A percentile compares a stretch with the other conserved stretches of the same genome.
These are phyloP conservation scores for Decorospora gaudefroyi DNA, from an alignment of 2,329 filamentous ascomycete species.

Conservation along the genomic window DNA sequence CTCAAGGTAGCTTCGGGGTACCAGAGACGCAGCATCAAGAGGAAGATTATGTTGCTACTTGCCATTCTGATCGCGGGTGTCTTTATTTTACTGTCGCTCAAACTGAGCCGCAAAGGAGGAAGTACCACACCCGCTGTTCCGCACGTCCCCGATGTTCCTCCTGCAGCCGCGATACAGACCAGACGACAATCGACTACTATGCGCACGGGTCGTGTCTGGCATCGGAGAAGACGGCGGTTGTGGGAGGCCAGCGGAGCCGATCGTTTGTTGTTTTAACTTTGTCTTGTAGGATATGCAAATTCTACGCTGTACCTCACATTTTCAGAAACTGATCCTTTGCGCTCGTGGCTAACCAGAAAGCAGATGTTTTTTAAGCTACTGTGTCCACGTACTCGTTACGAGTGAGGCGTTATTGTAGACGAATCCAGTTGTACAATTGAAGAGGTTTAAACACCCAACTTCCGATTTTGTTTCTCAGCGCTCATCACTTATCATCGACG, in stretches of 20 bases:
- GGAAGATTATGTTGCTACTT: constrained; percentile 90
- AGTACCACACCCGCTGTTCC: constrained; percentile 21
- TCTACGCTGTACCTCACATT: constrained; percentile 14
- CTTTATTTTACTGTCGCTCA: constrained; percentile 84
- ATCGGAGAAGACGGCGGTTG: constrained; percentile 44
- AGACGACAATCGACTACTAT: constrained; percentile 24
- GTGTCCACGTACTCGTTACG: no score
- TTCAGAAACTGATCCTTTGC: neutral
- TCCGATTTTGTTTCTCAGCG: neutral
- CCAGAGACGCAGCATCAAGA: constrained; percentile 83
- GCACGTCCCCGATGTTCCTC: constrained; percentile 27
- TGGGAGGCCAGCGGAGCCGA: constrained; percentile 29
- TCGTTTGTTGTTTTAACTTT: neutral
- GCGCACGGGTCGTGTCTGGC: constrained; percentile 38
- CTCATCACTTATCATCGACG: neutral
- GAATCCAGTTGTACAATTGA: neutral
- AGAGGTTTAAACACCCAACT: neutral
- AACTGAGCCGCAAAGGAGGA: constrained; percentile 61
- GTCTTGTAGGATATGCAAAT: neutral
- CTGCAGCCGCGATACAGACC: constrained; percentile 18
- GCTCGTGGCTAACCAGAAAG: neutral
- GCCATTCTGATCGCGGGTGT: constrained; percentile 81
- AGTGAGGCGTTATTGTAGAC: no score
- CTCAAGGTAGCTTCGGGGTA: constrained; percentile 85
- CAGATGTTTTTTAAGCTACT: no score